Base-by-base conservation (phyloP, 1,284 basidiomycete genomes). In the Agroathelia rolfsii region DNA sequence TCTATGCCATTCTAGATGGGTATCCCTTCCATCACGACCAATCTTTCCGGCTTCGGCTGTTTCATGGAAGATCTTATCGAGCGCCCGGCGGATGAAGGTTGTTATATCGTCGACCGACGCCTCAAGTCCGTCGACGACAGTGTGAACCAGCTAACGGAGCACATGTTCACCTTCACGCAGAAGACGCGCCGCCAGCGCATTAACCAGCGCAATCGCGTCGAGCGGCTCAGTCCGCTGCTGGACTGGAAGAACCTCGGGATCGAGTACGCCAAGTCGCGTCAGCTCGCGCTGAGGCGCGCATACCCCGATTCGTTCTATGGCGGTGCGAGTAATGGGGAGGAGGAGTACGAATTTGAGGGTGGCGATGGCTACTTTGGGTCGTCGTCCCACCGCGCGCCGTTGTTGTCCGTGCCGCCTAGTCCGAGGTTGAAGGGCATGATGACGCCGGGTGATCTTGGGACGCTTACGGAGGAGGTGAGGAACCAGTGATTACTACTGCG, bases 61-160 rank as follows among this genome's bases (percentile, higher is more conserved):
- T 96, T 95, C 66, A 94, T 97, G 86, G 89, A 95, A 59, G 94
- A 98, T 53, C 71, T 95, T n/a, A 92, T 98, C 47, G 94, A 98
- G 47, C 76, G 72, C 8, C 88, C 88, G 0, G 66, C 76, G 40
- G 82, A 85, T 26, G 84, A 87, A 52, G 88, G 89, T 2, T 88
- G 85, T 59, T 96, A 96, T 64, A 97, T 97, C 55, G 80, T 96
- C 48, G 93, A 97, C 55, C 76, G 94, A 31, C 76, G 93, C 30
- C 75, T 75, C 61, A 79, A 90, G 56, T 88, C 84, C 16, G 76
- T 94, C 36, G 90, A 97, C 48, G 90, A 95, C 38, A 86, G 88
- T 10, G 88, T 95, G 44, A 83, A 74, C 60, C 70, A 74, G 48
- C 69, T 86, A 23, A 62, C 75, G 5, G 69, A 80, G 41, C 64